A percentile compares a stretch with the other conserved stretches of the same genome.
phyloP scores from a whole-genome alignment of 148 eudicot genomes.

The Vaccinium macrocarpon region DNA sequence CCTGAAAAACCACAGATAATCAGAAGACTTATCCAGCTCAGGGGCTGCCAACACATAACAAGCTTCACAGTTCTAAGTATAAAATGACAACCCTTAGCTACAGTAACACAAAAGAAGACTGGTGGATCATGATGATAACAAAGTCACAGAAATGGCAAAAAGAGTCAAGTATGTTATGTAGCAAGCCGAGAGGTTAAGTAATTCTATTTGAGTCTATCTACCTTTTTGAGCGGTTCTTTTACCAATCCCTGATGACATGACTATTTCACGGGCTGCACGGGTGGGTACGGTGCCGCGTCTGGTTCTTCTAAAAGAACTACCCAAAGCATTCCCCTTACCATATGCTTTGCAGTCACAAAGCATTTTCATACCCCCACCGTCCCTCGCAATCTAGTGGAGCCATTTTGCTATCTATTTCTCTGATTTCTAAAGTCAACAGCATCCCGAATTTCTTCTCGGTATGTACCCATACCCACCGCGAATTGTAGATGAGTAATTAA shows the following conservation, averaged over 20 bases:
- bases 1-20: constrained; percentile 41
- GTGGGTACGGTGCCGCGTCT: neutral
- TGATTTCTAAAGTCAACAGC: neutral
- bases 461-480: neutral
- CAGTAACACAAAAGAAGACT: neutral
- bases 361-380: neutral
- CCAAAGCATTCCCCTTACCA: neutral
- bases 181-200: neutral
- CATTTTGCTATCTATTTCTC: neutral
- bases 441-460: neutral
- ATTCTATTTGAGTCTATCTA: neutral
- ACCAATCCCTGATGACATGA: neutral
- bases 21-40: neutral
- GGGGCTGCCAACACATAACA: neutral
- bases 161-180: neutral
- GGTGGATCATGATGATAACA: neutral
- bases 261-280: neutral
- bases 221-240: neutral
- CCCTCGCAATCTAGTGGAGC: neutral
- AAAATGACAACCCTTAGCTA: constrained; percentile 7
- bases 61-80: neutral
- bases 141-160: neutral
- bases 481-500: neutral
- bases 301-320: neutral
- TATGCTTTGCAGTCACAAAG: neutral